phyloP scores from a whole-genome alignment of 768 basidiomycete species.

The Tulasnella calospora region DNA sequence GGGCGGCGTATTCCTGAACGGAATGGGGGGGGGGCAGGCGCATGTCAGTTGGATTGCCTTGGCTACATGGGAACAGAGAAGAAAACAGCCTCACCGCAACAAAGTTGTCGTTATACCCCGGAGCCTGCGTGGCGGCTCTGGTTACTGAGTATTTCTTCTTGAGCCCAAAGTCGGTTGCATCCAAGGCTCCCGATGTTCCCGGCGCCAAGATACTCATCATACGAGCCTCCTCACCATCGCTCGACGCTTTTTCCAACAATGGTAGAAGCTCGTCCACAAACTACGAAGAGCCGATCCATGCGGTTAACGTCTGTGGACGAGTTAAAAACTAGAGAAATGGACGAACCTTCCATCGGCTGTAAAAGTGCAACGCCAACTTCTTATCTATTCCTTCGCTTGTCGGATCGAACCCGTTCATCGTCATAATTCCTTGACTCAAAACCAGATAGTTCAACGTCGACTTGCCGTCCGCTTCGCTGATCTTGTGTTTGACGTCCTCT shows the following conservation, averaged over 20 bases:
- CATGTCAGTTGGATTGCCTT: neutral
- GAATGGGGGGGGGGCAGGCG: no score
- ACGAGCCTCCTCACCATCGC: constrained; percentile 15
- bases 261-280: constrained; percentile 27
- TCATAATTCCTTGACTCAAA: constrained; percentile 26
- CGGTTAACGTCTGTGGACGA: neutral
- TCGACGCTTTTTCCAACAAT: constrained; percentile 22
- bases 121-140: neutral
- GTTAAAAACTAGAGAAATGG: neutral
- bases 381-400: constrained; percentile 27
- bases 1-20: constrained; percentile 21
- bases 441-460: constrained; percentile 25
- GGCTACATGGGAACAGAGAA: neutral
- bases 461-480: neutral
- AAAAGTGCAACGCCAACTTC: constrained; percentile 29
- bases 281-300: neutral
- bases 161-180: constrained; percentile 24
- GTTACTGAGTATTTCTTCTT: constrained; percentile 23
- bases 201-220: constrained; percentile 11
- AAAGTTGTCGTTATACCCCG: constrained; percentile 21
- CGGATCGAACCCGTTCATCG: constrained; percentile 21
- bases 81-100: constrained; percentile 9
- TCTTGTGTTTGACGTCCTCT: constrained; percentile 9
- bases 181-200: neutral
- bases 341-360: constrained; percentile 26